phyloP scores from a whole-genome alignment of 495 filamentous ascomycete species.

The Tuber calosporum region DNA sequence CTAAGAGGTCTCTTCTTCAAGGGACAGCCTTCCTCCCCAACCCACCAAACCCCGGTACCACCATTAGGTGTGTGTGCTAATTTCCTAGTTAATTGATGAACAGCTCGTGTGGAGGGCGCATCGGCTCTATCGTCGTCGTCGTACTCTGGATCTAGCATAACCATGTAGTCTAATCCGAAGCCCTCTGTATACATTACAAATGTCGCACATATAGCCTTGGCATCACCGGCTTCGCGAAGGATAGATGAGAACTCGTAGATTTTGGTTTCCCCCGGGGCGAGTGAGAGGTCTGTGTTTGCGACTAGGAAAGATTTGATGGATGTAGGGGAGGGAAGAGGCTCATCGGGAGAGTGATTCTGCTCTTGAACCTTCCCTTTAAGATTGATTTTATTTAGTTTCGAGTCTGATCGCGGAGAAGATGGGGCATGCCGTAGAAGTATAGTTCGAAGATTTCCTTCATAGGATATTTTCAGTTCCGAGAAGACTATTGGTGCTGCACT shows the following conservation, averaged over 20 bases:
- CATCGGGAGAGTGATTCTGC: constrained; percentile 15
- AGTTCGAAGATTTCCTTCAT: constrained; percentile 61
- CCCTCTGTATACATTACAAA: constrained; percentile 55
- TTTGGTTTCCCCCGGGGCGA: constrained; percentile 61
- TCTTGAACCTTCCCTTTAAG: constrained; percentile 32
- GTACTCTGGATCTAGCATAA: constrained; percentile 47
- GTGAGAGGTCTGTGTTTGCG: constrained; percentile 58
- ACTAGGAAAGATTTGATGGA: constrained; percentile 42
- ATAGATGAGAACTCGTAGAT: constrained; percentile 64
- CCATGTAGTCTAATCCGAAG: constrained; percentile 62
- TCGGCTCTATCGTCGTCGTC: constrained; percentile 44
- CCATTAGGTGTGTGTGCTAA: constrained; percentile 27
- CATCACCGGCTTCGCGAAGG: constrained; percentile 73
- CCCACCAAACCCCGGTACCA: constrained; percentile 30
- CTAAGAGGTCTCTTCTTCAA: constrained; percentile 47
- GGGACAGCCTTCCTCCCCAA: constrained; percentile 14
- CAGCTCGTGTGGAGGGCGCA: constrained; percentile 38
- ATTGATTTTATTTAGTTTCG: constrained; percentile 25
- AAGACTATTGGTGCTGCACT: constrained; percentile 59
- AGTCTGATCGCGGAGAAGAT: constrained; percentile 5
- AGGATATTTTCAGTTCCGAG: constrained; percentile 56
- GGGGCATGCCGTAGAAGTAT: constrained; percentile 47
- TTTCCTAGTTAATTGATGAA: constrained; percentile 39
- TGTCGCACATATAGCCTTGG: constrained; percentile 57
- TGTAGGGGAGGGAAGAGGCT: constrained; percentile 44